Evolutionary conservation across 257 asterid genomes (phyloP).

Genomic region (Jacaranda mimosifolia): DNA sequence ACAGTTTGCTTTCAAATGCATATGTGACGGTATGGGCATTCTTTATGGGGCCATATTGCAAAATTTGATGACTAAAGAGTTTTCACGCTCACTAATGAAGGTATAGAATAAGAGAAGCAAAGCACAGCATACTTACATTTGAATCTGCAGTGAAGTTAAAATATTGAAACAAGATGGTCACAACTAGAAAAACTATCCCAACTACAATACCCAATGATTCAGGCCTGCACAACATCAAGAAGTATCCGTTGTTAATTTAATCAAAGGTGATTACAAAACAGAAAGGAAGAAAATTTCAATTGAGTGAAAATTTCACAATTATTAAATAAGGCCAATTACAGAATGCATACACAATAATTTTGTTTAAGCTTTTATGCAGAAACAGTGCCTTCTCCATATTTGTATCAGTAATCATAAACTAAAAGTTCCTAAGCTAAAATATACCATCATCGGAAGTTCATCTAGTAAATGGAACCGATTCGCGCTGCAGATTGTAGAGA

Average conservation of each 20-base stretch:
- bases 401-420: not conserved
- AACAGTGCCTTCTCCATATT: not conserved
- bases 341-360: not conserved
- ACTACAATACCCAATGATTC: slow-evolving; percentile 93
- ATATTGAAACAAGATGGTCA: slow-evolving; percentile 79
- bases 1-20: not conserved
- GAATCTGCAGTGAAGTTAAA: slow-evolving; percentile 75
- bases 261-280: not conserved
- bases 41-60: not conserved
- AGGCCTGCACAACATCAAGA: slow-evolving; percentile 70
- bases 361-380: too few relatives aligned
- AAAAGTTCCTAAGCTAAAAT: not conserved
- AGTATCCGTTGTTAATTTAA: slow-evolving; percentile 35
- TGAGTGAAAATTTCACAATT: not conserved
- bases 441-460: not conserved
- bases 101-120: not conserved
- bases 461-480: not conserved
- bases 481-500: not conserved
- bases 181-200: slow-evolving; percentile 80
- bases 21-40: not conserved
- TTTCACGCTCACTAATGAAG: not conserved
- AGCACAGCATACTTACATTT: slow-evolving; percentile 43
- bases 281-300: not conserved
- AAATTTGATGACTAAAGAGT: slow-evolving; percentile 3
- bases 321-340: not conserved